Base-by-base conservation (phyloP, 768 basidiomycete genomes). In the Pseudohyphozyma bogoriensis region DNA sequence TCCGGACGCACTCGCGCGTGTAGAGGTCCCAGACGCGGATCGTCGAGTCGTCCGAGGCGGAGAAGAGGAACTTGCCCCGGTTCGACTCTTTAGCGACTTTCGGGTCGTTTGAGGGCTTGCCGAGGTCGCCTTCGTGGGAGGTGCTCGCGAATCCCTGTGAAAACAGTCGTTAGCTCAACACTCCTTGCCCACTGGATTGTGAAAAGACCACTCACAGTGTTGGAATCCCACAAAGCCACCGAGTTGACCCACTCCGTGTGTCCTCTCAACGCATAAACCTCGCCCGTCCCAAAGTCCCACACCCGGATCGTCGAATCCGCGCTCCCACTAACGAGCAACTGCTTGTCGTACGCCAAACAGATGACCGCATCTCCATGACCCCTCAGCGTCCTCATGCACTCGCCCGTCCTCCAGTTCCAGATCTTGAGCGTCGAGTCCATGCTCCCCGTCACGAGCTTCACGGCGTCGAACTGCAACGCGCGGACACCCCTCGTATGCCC, bases 171-270 rank as follows among this genome's bases (percentile, higher is more conserved):
- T n/a, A n/a, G n/a, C n/a, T n/a, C n/a, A n/a, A n/a, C n/a, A n/a
- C n/a, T n/a, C n/a, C n/a, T n/a, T n/a, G n/a, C n/a, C n/a, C n/a
- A n/a, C n/a, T n/a, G n/a, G n/a, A n/a, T n/a, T n/a, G n/a, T n/a
- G n/a, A n/a, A n/a, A n/a, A n/a, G n/a, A 45, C 74, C 72, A 56
- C 69, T 26, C 60, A 56, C 56, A 40, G 44, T 59, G 65, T 64
- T 42, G 29, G 75, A 71, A 65, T 96, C 89, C 93, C 95, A 99
- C 37, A 99, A 76, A 66, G 85, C 82, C 26, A 99, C 93, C 4
- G 88, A 79, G 71, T 97, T 97, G 60, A 99, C 92, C 91, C 95
- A 95, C 70, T 97, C 91, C 36, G 78, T 77, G 70, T 99, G 95
- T 4, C 95, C 95, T 13, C 90, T 81, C 51, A 99, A 78, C 15